Evolutionary conservation across 495 filamentous ascomycete genomes (phyloP).

Genomic region (Penicillium paxilli): DNA sequence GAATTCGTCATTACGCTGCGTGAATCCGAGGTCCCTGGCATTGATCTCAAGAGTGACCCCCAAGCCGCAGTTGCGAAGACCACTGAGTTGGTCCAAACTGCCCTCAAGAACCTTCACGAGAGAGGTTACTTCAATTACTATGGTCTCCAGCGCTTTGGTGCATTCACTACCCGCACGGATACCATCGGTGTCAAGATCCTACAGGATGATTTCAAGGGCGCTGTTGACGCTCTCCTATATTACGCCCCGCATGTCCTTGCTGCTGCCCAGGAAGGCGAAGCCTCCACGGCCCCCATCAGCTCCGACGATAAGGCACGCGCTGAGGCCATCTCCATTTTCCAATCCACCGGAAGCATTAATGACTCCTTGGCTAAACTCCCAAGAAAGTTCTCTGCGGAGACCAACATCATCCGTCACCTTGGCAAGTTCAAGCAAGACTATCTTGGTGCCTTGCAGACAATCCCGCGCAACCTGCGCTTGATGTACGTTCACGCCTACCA

Average conservation of each 20-base stretch:
- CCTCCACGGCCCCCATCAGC: slow-evolving; percentile 45
- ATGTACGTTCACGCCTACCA: slow-evolving; percentile 99
- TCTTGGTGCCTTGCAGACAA: slow-evolving; percentile 72
- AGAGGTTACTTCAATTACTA: slow-evolving; percentile 95
- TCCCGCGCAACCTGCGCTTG: slow-evolving; percentile 74
- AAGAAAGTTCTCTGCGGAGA: slow-evolving; percentile 77
- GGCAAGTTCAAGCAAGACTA: slow-evolving; percentile 58
- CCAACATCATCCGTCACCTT: slow-evolving; percentile 73
- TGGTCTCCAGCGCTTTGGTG: slow-evolving; percentile 91
- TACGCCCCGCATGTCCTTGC: slow-evolving; percentile 57
- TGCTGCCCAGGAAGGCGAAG: slow-evolving; percentile 40
- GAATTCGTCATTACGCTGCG: slow-evolving; percentile 89
- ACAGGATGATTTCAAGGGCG: slow-evolving; percentile 73
- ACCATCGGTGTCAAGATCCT: slow-evolving; percentile 80
- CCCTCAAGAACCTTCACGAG: slow-evolving; percentile 54
- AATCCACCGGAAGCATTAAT: slow-evolving; percentile 50
- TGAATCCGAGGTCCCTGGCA: slow-evolving; percentile 66
- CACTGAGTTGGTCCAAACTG: slow-evolving; percentile 54
- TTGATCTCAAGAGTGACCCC: slow-evolving; percentile 39
- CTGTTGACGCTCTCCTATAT: slow-evolving; percentile 69
- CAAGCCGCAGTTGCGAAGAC: slow-evolving; percentile 40
- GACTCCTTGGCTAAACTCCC: slow-evolving; percentile 70
- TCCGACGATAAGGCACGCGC: slow-evolving; percentile 77
- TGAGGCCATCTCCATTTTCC: slow-evolving; percentile 70
- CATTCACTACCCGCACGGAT: slow-evolving; percentile 78